A percentile compares a stretch with the other conserved stretches of the same genome.
Evolutionary conservation across 257 asterid genomes (phyloP).

Genomic region (Datura wrightii): DNA sequence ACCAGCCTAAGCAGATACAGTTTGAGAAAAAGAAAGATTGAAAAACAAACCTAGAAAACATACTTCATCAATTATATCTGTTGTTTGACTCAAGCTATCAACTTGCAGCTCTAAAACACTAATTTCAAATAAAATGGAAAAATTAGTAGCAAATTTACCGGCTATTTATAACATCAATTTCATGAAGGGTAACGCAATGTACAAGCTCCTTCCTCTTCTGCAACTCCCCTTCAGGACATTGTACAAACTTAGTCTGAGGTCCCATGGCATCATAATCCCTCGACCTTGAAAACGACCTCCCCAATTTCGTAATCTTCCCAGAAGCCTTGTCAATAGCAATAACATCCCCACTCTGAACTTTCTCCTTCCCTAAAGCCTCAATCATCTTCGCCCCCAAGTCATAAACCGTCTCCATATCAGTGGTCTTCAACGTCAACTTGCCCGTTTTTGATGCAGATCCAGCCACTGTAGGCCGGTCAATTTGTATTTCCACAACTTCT

Average conservation of each 20-base stretch:
- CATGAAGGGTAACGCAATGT: constrained; percentile 91
- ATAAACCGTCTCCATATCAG: constrained; percentile 89
- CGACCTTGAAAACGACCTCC: constrained; percentile 87
- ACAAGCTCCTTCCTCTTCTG: constrained; percentile 97
- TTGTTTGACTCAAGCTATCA: neutral
- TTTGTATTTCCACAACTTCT: constrained; percentile 81
- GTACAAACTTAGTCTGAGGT: constrained; percentile 91
- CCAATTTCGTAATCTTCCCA: constrained; percentile 84
- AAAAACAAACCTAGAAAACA: no score
- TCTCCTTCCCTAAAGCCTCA: constrained; percentile 89
- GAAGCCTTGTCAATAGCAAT: constrained; percentile 90
- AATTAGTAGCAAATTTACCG: constrained; percentile 46
- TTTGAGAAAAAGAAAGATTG: no score
- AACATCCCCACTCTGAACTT: constrained; percentile 94
- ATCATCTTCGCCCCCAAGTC: constrained; percentile 92
- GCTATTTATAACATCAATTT: constrained; percentile 94
- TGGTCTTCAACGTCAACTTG: constrained; percentile 77
- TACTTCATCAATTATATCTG: no score
- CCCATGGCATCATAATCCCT: constrained; percentile 97
- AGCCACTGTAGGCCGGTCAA: constrained; percentile 81
- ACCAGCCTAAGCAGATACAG: no score
- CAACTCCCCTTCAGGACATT: constrained; percentile 97
- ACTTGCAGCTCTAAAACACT: neutral
- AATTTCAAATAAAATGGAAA: neutral
- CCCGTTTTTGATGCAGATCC: constrained; percentile 90